Percentiles rank a stretch among this genome's conserved stretches.
Conservation (phyloP, 2,329 filamentous ascomycete genomes). For the Lachnellula suecica region DNA sequence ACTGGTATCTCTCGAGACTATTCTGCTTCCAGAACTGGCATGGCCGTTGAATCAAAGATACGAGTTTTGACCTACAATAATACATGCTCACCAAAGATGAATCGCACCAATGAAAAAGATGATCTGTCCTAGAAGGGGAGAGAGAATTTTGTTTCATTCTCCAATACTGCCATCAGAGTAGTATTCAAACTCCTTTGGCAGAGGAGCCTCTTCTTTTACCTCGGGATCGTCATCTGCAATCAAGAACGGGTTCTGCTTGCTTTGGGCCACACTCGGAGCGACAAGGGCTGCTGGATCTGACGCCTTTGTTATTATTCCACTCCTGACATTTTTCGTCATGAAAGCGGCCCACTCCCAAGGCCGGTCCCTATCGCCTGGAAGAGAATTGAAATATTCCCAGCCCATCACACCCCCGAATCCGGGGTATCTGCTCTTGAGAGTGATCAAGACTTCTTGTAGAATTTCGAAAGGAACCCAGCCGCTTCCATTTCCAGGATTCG, state of each 20-base stretch:
- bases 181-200: conserved; percentile 28
- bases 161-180: conserved; percentile 26
- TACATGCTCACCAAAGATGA: too few species aligned
- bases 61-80: too few species aligned
- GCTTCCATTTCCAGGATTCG: conserved; percentile 71
- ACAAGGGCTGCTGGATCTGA: background rate
- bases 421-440: conserved; percentile 59
- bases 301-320: background rate
- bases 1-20: too few species aligned
- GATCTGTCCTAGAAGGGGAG: too few species aligned
- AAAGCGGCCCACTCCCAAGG: conserved; percentile 79
- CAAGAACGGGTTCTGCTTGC: conserved; percentile 12
- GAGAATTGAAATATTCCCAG: conserved; percentile 91
- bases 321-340: conserved; percentile 43
- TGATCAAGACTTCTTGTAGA: conserved; percentile 55
- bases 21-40: too few species aligned
- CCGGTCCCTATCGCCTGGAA: conserved; percentile 58
- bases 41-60: too few species aligned
- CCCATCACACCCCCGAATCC: conserved; percentile 87
- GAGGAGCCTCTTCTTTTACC: conserved; percentile 19
- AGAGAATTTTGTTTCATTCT: conserved; percentile 9
- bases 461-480: conserved; percentile 61
- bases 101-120: too few species aligned
- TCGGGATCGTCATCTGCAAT: conserved; percentile 21
- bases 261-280: background rate